Evolutionary conservation across 106 monocot species (phyloP), one percentile per base, ranked within the genome.

Genomic region (Dendrobium chrysotoxum): DNA sequence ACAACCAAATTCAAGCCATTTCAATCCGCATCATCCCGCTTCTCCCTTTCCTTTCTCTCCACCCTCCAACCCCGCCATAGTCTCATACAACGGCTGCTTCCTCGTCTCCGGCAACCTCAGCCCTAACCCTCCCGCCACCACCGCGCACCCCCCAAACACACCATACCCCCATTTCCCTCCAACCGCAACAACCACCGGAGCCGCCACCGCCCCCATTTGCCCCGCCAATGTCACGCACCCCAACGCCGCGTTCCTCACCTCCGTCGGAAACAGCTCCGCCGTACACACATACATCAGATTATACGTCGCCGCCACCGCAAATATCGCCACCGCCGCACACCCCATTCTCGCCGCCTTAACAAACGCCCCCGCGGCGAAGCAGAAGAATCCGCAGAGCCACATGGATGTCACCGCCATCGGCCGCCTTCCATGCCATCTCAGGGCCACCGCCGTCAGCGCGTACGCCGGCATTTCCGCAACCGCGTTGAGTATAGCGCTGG

Each of bases 91-190:
- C 6, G 93, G 91, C 9, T 78, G 80, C 28, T 88, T 83, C 79
- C 77, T 84, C 0, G 96, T 96, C 84, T 96, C 96, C 74, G 93
- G 96, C 80, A 96, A 25, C 86, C 86, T 91, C 3, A 89, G 58
- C 2, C 84, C 90, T 46, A 91, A 28, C 1, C 80, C 40, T 4
- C 86, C 91, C 15, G 93, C 88, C 30, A 90, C 81, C 13, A 91
- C 53, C 25, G 87, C 67, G 8, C 90, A 77, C 16, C 76, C 89
- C 3, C 88, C 96, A n/a, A 85, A 85, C 81, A 80, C 81, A 3
- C 18, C 53, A n/a, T 81, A 81, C 68, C 80, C 18, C 2, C 21
- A 44, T 4, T 46, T 55, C 10, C 85, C 85, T 4, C 85, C 85
- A 55, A 71, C 5, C 16, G 38, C 81, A 53, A 85, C 85, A 53